These are phyloP conservation scores for Nothophytophthora sp. DNA, from an alignment of 352 stramenopile species.

Conservation along the genomic window DNA sequence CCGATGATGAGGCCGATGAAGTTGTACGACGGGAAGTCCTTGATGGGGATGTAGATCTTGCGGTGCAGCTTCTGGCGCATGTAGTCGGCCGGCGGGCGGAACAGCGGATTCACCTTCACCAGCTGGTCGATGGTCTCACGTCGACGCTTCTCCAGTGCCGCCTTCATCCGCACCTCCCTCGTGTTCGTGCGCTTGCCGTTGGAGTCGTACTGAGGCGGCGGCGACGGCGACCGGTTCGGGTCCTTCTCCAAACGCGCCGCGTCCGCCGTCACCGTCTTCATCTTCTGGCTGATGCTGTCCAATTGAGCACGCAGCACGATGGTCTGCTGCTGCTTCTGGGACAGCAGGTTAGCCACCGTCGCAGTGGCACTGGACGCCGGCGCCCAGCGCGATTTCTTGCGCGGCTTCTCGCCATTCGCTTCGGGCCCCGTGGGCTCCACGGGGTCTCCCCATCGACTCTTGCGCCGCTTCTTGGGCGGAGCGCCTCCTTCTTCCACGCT, in stretches of 20 bases:
- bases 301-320: slow-evolving; percentile 73
- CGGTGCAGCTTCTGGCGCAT: slow-evolving; percentile 92
- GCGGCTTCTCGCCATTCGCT: slow-evolving; percentile 45
- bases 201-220: slow-evolving; percentile 94
- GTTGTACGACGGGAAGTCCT: slow-evolving; percentile 99
- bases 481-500: slow-evolving; percentile 16
- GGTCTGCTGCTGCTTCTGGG: slow-evolving; percentile 74
- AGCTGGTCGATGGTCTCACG: slow-evolving; percentile 95
- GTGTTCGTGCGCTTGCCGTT: slow-evolving; percentile 98
- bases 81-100: slow-evolving; percentile 86
- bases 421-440: slow-evolving; percentile 28
- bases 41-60: slow-evolving; percentile 98
- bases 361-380: slow-evolving; percentile 38
- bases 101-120: slow-evolving; percentile 94
- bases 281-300: slow-evolving; percentile 68
- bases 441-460: slow-evolving; percentile 87
- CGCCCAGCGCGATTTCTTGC: slow-evolving; percentile 85
- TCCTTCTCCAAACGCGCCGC: slow-evolving; percentile 83
- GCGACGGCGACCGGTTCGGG: slow-evolving; percentile 91
- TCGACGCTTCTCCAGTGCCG: slow-evolving; percentile 89
- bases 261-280: slow-evolving; percentile 83
- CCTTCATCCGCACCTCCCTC: slow-evolving; percentile 94
- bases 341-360: slow-evolving; percentile 45
- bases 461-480: slow-evolving; percentile 66
- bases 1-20: slow-evolving; percentile 99